Evolutionary conservation across 2,329 filamentous ascomycete species (phyloP).

Genomic region (Lecanicillium sp.): DNA sequence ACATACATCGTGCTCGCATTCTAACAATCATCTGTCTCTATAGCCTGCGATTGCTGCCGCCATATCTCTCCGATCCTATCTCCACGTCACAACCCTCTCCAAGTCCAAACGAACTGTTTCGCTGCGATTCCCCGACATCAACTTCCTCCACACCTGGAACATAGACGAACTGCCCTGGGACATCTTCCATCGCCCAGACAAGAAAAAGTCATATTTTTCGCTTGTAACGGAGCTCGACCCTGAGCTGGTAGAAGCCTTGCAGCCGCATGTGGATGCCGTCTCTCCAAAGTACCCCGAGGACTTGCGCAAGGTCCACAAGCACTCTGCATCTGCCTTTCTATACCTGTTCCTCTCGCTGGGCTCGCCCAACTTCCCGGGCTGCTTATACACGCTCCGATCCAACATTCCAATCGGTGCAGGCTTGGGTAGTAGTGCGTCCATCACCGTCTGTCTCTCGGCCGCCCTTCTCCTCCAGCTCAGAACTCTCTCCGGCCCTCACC

Average conservation of each 20-base stretch:
- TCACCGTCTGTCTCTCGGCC: constrained; percentile 78
- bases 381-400: constrained; percentile 83
- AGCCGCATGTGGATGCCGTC: constrained; percentile 68
- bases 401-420: constrained; percentile 91
- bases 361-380: constrained; percentile 68
- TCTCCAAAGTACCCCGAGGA: constrained; percentile 59
- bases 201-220: constrained; percentile 95
- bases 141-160: constrained; percentile 84
- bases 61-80: constrained; percentile 90
- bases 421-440: constrained; percentile 87
- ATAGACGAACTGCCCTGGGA: constrained; percentile 88
- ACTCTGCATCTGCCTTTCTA: constrained; percentile 76
- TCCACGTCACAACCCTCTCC: constrained; percentile 88
- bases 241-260: constrained; percentile 71
- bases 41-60: constrained; percentile 88
- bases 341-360: constrained; percentile 89
- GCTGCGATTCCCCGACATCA: constrained; percentile 84
- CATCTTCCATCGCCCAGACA: constrained; percentile 66
- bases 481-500: constrained; percentile 81
- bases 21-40: not conserved
- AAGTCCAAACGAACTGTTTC: constrained; percentile 86
- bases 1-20: not conserved
- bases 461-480: constrained; percentile 83
- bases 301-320: constrained; percentile 74
- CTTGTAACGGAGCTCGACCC: constrained; percentile 75